A percentile compares a stretch with the other conserved stretches of the same genome.
Conservation (phyloP, 176 grass and related monocot species). For the Olyra latifolia region DNA sequence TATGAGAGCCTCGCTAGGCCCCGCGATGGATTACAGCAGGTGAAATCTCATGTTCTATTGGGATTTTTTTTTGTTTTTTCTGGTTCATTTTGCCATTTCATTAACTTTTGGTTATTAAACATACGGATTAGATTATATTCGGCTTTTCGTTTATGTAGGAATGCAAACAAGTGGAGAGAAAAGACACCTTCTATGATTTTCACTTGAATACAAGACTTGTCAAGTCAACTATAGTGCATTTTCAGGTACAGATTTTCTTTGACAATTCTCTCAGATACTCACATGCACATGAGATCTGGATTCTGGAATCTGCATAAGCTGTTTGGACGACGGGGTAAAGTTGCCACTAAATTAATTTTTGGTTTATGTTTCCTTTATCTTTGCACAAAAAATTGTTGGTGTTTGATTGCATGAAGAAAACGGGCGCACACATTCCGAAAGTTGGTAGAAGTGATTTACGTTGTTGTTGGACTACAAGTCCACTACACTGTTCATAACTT, state of each 20-base stretch:
- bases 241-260: slow-evolving; percentile 67
- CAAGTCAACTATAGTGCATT: slow-evolving; percentile 88
- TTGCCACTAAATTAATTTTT: background rate
- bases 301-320: background rate
- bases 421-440: background rate
- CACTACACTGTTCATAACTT: too few relatives aligned
- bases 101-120: background rate
- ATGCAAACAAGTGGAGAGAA: slow-evolving; percentile 43
- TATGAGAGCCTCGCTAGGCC: slow-evolving; percentile 43
- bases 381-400: background rate
- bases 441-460: background rate
- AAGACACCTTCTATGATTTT: slow-evolving; percentile 73
- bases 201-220: slow-evolving; percentile 75
- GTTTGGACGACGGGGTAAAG: background rate
- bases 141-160: slow-evolving; percentile 35
- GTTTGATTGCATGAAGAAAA: background rate
- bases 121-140: background rate
- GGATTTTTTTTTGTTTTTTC: background rate
- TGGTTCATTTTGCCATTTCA: background rate
- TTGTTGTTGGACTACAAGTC: background rate
- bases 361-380: background rate
- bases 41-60: background rate
- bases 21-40: background rate
- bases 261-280: background rate
- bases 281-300: background rate